Conservation (phyloP, 768 basidiomycete species). For the Boletus rubroflammeus region DNA sequence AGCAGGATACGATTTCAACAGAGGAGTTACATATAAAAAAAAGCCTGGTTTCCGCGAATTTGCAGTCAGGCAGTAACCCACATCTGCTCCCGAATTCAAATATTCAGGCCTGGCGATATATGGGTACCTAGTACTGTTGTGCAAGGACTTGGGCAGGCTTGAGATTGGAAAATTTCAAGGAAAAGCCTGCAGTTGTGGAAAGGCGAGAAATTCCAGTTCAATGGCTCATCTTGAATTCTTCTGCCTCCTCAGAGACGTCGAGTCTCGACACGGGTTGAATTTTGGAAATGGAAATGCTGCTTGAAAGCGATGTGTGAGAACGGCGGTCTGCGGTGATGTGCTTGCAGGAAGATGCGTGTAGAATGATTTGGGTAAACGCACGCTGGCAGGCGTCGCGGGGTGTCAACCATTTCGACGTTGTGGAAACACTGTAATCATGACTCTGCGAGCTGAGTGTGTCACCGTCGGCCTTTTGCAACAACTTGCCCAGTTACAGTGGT, state of each 20-base stretch:
- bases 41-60: not conserved
- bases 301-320: not conserved
- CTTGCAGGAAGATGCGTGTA: not conserved
- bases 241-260: not conserved
- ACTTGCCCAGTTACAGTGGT: not conserved
- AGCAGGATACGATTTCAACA: not conserved
- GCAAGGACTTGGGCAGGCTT: not conserved
- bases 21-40: not conserved
- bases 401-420: not conserved
- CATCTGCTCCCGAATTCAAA: not conserved
- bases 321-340: not conserved
- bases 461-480: not conserved
- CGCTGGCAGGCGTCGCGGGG: not conserved
- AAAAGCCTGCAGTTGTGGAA: not conserved
- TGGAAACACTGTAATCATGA: not conserved
- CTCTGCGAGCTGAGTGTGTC: not conserved
- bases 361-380: constrained; percentile 1
- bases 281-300: not conserved
- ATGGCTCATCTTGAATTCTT: not conserved
- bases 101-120: not conserved
- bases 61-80: not conserved
- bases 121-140: not conserved
- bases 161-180: not conserved
- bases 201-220: not conserved
- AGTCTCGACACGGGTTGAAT: not conserved